Percentiles rank a stretch among this genome's conserved stretches.
phyloP scores from a whole-genome alignment of 164 flowering plant genomes.

The Stephania japonica region DNA sequence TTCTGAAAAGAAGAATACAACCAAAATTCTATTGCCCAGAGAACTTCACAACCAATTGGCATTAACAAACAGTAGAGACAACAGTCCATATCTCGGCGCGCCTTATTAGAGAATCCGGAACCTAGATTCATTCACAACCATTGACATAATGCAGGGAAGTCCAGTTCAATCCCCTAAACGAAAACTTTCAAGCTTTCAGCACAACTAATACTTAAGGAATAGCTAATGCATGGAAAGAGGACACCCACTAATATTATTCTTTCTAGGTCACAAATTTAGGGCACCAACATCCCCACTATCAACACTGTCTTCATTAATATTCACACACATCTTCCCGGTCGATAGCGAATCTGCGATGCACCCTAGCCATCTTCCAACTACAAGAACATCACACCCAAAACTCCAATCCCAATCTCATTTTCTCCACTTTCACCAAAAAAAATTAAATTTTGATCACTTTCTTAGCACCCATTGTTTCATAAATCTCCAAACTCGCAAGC shows the following conservation, averaged over 20 bases:
- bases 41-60: neutral
- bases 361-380: no score
- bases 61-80: neutral
- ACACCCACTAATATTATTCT: no score
- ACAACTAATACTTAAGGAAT: no score
- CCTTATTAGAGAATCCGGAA: no score
- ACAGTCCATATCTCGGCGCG: neutral
- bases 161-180: no score
- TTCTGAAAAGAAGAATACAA: neutral
- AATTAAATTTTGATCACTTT: neutral
- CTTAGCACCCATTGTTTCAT: neutral
- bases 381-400: neutral
- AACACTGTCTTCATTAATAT: no score
- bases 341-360: neutral
- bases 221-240: no score
- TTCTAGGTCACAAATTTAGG: no score
- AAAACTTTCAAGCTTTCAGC: no score
- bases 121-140: no score
- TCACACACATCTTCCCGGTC: neutral
- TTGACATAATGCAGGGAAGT: no score
- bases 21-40: neutral
- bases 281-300: neutral
- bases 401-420: neutral
- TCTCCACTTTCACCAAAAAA: neutral
- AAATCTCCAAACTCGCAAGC: neutral